Evolutionary conservation across 331 rosid genomes (phyloP).

Genomic region (Quercus tomentella): DNA sequence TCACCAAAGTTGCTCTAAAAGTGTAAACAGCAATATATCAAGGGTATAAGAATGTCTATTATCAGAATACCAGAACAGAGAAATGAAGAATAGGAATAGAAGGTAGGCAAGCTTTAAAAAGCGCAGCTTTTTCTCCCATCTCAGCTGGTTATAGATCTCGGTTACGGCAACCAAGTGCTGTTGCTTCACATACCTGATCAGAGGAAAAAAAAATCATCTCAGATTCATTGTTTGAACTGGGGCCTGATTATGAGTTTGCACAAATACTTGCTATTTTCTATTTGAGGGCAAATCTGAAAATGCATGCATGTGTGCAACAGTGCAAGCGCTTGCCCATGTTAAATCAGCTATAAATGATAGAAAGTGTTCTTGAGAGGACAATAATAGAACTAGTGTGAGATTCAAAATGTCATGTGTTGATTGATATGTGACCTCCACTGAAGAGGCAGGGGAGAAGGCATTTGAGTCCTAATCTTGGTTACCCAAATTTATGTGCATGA

Average conservation of each 20-base stretch:
- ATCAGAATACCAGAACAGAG: conserved; percentile 57
- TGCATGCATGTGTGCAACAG: neutral
- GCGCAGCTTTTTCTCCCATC: conserved; percentile 64
- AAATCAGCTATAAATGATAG: neutral
- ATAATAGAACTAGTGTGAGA: neutral
- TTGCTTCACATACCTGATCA: conserved; percentile 51
- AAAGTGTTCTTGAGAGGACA: neutral
- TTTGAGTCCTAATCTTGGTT: neutral
- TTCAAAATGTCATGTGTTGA: neutral
- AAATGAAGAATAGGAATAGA: conserved; percentile 36
- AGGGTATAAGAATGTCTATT: conserved; percentile 1
- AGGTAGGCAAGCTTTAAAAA: conserved; percentile 51
- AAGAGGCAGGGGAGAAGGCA: neutral
- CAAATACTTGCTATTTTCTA: neutral
- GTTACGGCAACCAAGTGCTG: conserved; percentile 74
- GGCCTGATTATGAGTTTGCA: neutral
- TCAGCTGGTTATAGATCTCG: conserved; percentile 71
- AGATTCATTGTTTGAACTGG: conserved; percentile 4
- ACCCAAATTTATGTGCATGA: neutral
- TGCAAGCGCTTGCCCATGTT: neutral
- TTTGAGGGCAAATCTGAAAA: neutral
- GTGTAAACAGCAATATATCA: neutral
- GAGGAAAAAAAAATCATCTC: neutral
- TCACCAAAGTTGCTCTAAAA: conserved; percentile 18
- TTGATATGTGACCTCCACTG: neutral